Evolutionary conservation across 305 asterid species (phyloP).

Genomic region (Striga hermonthica): DNA sequence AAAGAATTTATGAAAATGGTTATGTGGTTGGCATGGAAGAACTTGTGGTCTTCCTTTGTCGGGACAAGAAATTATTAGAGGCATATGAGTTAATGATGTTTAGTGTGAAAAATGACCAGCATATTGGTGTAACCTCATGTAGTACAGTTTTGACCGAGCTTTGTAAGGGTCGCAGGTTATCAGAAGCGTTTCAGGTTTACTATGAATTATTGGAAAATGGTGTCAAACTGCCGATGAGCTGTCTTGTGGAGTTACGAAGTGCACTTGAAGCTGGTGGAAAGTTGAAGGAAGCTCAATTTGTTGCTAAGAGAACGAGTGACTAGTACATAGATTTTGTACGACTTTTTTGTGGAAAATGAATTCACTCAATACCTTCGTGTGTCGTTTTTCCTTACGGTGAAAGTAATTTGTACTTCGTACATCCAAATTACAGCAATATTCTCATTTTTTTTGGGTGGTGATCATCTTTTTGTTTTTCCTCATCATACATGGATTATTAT

Average conservation of each 20-base stretch:
- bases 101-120: slow-evolving; percentile 50
- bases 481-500: too few species aligned
- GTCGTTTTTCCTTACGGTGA: too few species aligned
- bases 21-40: slow-evolving; percentile 54
- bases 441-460: too few species aligned
- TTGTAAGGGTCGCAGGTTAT: slow-evolving; percentile 38
- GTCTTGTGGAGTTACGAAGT: slow-evolving; percentile 49
- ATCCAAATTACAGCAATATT: too few species aligned
- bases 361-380: too few species aligned
- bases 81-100: slow-evolving; percentile 51
- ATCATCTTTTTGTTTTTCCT: too few species aligned
- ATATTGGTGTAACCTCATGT: slow-evolving; percentile 33
- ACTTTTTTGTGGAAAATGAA: too few species aligned
- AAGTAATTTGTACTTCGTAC: too few species aligned
- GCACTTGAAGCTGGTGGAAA: slow-evolving; percentile 63
- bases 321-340: neutral
- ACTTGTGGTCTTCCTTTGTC: slow-evolving; percentile 48
- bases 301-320: slow-evolving; percentile 54
- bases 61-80: slow-evolving; percentile 45
- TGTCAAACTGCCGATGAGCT: slow-evolving; percentile 46
- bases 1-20: slow-evolving; percentile 51
- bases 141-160: slow-evolving; percentile 45
- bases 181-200: slow-evolving; percentile 72
- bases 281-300: slow-evolving; percentile 70
- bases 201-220: slow-evolving; percentile 64